Evolutionary conservation across 768 basidiomycete species (phyloP), one percentile per base, ranked within the genome.

Genomic region (Artomyces pyxidatus): DNA sequence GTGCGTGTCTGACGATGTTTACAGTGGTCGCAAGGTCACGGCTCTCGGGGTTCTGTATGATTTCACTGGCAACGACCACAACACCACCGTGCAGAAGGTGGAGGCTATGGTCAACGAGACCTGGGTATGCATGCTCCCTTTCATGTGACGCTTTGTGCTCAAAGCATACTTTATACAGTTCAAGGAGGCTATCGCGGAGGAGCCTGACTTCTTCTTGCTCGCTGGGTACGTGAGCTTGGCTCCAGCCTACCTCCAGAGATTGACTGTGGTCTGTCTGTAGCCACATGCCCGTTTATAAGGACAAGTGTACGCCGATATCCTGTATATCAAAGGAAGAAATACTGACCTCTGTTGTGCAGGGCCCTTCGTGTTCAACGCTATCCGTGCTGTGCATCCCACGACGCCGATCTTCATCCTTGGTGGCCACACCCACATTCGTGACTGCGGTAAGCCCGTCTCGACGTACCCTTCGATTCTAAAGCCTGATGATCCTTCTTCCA

Each of bases 341-440:
- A 17, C 40, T 47, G 40, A 51, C 42, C n/a, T 32, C 40, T 39
- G 17, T 17, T 27, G 1, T 39, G 21, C 53, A 83, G 90, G 85
- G 85, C 79, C 80, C 6, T 57, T 73, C 14, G 80, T 94, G 4
- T 83, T 85, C 60, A 68, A 83, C 47, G 83, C 87, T 2, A 73
- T 95, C 49, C 81, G 91, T 25, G 70, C 71, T 6, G 69, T 83
- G 1, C 91, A 92, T 62, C 75, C 83, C 0, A 60, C 63, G n/a
- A 84, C 84, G 0, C 92, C 90, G 0, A 86, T 95, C 48, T 58
- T 89, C 47, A 85, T 93, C 57, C 81, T 94, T 38, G 92, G 92
- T 52, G 85, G 84, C 4, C 88, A 91, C 55, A 72, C 75, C 0
- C 86, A 91, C 62, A 83, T 89, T 49, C 81, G 89, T 37, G 86